Evolutionary conservation across 2,329 filamentous ascomycete genomes (phyloP), one percentile per base, ranked within the genome.

Genomic region (Arthrobotrys sphaeroides): DNA sequence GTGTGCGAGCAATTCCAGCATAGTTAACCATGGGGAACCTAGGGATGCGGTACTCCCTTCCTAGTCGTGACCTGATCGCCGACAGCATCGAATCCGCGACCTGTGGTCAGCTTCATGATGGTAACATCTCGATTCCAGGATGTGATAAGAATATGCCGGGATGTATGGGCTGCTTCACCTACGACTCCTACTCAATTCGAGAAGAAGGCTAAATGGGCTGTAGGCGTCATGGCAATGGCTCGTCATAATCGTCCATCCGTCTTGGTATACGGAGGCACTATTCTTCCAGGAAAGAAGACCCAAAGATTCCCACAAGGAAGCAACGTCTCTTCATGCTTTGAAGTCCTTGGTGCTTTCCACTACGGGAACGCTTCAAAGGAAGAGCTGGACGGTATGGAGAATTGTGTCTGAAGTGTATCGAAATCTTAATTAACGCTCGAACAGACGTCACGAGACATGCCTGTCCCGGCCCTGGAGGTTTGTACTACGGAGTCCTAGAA

Each of bases 81-180:
- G 94, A 98, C 83, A 94, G 90, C 79, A 93, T 97, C 80, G 94
- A 98, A 84, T 77, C 66, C 31, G 79, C 78, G 40, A 97, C 93
- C 0, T 94, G 91, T 82, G 94, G 92, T 3, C 94, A 97, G 82
- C 91, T 91, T 79, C 93, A 97, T 83, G 94, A 97, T 82, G 94
- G 93, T 72, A 96, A 94, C 82, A 94, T 97, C 82, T 90, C 92
- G 28, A 94, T 97, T 79, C 93, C 94, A 0, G 94, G 94, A 9
- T 97, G 94, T 82, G 94, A 97, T 84, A 97, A 97, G 87, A 97
- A 97, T 83, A 97, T 97, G 94, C 94, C 94, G 0, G 94, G 94
- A 42, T 80, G 79, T 79, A 78, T 51, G 68, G 9, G 59, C n/a
- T 16, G 20, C 24, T 13, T 12, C 13, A 26, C 20, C 20, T 5